Percentiles rank a stretch among this genome's conserved stretches.
These are phyloP conservation scores for Microbotryum violaceum DNA, from an alignment of 1,284 basidiomycete species.

Conservation along the genomic window DNA sequence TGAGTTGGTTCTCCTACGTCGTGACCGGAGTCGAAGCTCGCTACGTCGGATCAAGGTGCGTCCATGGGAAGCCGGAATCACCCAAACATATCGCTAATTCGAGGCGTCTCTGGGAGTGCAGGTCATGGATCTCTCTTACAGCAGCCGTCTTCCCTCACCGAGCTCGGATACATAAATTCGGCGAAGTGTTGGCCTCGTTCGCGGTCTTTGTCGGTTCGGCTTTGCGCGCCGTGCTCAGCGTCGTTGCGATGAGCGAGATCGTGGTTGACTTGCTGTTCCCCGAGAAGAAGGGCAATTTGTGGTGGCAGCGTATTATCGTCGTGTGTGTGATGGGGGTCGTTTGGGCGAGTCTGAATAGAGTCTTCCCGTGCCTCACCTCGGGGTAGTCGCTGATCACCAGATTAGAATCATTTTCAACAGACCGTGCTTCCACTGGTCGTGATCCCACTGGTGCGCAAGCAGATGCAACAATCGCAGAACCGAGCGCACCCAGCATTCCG, in stretches of 20 bases:
- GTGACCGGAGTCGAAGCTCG: constrained; percentile 33
- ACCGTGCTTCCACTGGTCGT: constrained; percentile 18
- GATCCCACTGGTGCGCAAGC: constrained; percentile 10
- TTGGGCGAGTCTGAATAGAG: constrained; percentile 14
- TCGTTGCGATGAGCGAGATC: constrained; percentile 21
- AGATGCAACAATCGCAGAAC: neutral
- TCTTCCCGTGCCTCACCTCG: neutral
- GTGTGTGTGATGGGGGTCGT: constrained; percentile 15
- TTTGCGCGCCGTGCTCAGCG: constrained; percentile 10
- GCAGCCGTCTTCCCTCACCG: constrained; percentile 35
- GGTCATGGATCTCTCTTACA: constrained; percentile 34
- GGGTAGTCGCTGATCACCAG: neutral
- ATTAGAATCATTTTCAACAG: neutral
- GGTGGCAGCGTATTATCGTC: constrained; percentile 18
- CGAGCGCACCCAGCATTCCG: too few species aligned
- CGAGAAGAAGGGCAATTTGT: constrained; percentile 7
- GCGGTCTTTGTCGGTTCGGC: constrained; percentile 18
- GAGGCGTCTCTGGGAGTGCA: neutral
- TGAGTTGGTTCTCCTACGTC: constrained; percentile 35
- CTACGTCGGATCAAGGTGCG: constrained; percentile 35
- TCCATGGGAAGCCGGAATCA: neutral
- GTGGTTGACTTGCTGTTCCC: constrained; percentile 27
- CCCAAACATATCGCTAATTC: neutral
- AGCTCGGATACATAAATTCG: constrained; percentile 25
- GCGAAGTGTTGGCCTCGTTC: constrained; percentile 23